Evolutionary conservation across 163 green algal genomes (phyloP).

Genomic region (Scenedesmus sp.): DNA sequence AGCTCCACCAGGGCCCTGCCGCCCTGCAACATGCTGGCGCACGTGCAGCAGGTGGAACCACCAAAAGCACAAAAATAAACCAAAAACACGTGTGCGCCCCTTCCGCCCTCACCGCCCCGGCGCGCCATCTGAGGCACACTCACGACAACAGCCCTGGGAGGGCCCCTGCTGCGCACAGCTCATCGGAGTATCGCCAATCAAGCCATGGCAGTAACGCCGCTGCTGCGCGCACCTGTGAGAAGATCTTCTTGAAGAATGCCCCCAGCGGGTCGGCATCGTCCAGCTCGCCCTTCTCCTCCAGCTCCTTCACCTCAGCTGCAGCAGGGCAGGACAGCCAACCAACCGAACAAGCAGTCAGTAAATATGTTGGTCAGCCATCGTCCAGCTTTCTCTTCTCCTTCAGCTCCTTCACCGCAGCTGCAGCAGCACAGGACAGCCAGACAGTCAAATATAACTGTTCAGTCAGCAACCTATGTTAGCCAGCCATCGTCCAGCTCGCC

Average conservation of each 20-base stretch:
- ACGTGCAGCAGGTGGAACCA: not conserved
- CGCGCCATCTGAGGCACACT: not conserved
- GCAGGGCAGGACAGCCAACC: not conserved
- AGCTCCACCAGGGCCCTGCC: not conserved
- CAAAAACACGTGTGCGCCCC: no score
- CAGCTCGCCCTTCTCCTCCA: constrained; percentile 91
- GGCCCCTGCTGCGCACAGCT: not conserved
- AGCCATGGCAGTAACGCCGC: not conserved
- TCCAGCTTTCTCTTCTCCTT: constrained; percentile 91
- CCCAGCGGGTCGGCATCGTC: constrained; percentile 89
- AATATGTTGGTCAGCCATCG: constrained; percentile 56
- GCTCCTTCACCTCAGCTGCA: constrained; percentile 67
- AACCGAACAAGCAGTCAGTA: not conserved
- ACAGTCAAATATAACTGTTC: not conserved
- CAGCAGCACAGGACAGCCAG: not conserved
- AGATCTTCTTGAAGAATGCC: constrained; percentile 94
- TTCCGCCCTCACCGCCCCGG: not conserved
- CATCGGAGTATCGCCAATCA: not conserved
- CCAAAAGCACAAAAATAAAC: not conserved
- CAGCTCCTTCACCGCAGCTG: constrained; percentile 72
- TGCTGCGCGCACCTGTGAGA: constrained; percentile 47
- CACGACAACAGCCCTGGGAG: not conserved
- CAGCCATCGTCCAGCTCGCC: constrained; percentile 78
- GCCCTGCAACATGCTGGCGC: not conserved
- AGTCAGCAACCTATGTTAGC: not conserved